Evolutionary conservation across 306 rosid genomes (phyloP), one percentile per base, ranked within the genome.

Genomic region (Cicer arietinum): DNA sequence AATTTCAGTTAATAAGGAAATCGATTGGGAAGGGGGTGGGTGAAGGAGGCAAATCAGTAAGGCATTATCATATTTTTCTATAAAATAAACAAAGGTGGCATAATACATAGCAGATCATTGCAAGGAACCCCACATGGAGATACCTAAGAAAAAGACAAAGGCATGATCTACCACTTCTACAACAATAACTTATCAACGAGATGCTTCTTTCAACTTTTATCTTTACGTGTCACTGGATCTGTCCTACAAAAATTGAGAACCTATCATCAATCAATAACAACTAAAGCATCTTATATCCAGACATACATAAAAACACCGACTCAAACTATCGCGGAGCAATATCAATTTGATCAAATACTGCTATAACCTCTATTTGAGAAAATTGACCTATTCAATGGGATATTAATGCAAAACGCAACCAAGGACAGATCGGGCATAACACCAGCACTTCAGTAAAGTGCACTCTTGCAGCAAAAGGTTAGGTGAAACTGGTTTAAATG

Each of bases 51-150:
- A 77, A 77, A 69, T 79, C 63, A 76, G 76, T 71, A 70, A 74
- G 77, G 89, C 80, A 83, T 83, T 57, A 88, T 82, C 77, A 85
- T 81, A 80, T 77, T 86, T 89, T 86, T 85, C 85, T 91, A 81
- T 87, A 83, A 82, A 75, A 87, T 73, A 79, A 80, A 87, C 76
- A 79, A 80, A 75, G 79, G 85, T 89, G 83, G 75, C 94, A 91
- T 91, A 74, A 82, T 91, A 91, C 95, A 91, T 80, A 78, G 94
- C 84, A 86, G 90, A 91, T 86, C 91, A 86, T 80, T 76, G 79
- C 87, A 83, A 74, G 81, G 83, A 75, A 82, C 86, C 82, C 82
- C 47, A 5, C 45, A 18, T 16, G 81, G 85, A 79, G 89, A 84
- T 75, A 85, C 91, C 94, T 74, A 75, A 64, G 77, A 81, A 77